Conservation (phyloP, 768 basidiomycete species). For the Gelatoporia subvermispora region DNA sequence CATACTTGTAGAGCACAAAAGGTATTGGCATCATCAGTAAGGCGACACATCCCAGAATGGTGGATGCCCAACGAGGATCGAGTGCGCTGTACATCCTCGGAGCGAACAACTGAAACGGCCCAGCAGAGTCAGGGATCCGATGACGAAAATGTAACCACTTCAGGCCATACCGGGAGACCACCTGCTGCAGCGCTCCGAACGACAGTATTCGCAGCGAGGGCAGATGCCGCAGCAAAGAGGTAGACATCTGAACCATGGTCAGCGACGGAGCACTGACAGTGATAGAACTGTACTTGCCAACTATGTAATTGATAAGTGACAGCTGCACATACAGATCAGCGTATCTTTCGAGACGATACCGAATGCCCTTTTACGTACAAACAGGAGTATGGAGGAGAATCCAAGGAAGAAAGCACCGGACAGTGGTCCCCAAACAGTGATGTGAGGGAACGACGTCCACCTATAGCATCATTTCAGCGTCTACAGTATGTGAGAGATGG, state of each 20-base stretch:
- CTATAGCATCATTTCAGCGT: slow-evolving; percentile 15
- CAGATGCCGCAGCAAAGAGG: slow-evolving; percentile 51
- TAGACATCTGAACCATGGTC: slow-evolving; percentile 54
- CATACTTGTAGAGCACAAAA: slow-evolving; percentile 23
- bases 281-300: slow-evolving; percentile 24
- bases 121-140: slow-evolving; percentile 8
- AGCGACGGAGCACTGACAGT: no score
- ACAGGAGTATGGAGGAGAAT: slow-evolving; percentile 50
- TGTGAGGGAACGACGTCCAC: slow-evolving; percentile 53
- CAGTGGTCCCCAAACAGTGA: slow-evolving; percentile 51
- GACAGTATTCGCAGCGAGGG: slow-evolving; percentile 52
- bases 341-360: neutral
- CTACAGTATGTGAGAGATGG: neutral
- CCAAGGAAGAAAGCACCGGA: slow-evolving; percentile 44
- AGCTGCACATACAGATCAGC: slow-evolving; percentile 32
- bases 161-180: slow-evolving; percentile 16
- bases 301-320: slow-evolving; percentile 52
- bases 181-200: slow-evolving; percentile 45
- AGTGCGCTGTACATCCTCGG: slow-evolving; percentile 48
- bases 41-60: slow-evolving; percentile 50
- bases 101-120: slow-evolving; percentile 23
- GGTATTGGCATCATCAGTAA: slow-evolving; percentile 46
- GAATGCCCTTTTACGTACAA: slow-evolving; percentile 35
- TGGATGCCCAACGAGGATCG: slow-evolving; percentile 54
- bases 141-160: neutral